phyloP scores from a whole-genome alignment of 1,284 basidiomycete species.

The Marasmius oreades region DNA sequence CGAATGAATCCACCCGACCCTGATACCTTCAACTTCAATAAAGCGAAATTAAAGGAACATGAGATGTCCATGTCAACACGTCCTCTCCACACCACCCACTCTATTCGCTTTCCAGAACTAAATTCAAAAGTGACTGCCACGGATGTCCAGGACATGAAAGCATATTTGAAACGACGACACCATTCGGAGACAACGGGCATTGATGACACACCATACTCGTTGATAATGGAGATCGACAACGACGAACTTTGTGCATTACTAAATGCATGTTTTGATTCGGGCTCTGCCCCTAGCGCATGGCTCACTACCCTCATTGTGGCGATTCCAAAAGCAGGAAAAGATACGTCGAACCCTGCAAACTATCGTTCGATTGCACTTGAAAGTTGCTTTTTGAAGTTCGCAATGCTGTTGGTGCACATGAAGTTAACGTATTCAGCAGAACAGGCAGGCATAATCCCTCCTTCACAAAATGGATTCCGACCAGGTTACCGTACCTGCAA shows the following conservation, averaged over 20 bases:
- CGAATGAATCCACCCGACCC: background rate
- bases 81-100: background rate
- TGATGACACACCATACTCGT: too few relatives aligned
- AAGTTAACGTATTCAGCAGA: background rate
- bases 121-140: background rate
- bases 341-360: background rate
- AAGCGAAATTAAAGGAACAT: background rate
- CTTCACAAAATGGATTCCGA: constrained; percentile 17
- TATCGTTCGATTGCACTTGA: constrained; percentile 12
- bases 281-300: constrained; percentile 4
- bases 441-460: constrained; percentile 7
- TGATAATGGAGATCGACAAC: background rate
- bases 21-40: background rate
- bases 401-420: constrained; percentile 3
- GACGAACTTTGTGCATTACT: background rate
- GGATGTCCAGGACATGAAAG: background rate
- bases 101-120: background rate
- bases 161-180: background rate
- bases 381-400: constrained; percentile 12
- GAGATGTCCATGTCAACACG: background rate
- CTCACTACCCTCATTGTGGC: constrained; percentile 5
- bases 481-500: constrained; percentile 11
- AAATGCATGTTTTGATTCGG: background rate
- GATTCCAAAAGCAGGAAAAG: constrained; percentile 6
- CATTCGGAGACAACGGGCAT: background rate